Conservation (phyloP, 768 basidiomycete genomes). For the Termitomyces sp. region DNA sequence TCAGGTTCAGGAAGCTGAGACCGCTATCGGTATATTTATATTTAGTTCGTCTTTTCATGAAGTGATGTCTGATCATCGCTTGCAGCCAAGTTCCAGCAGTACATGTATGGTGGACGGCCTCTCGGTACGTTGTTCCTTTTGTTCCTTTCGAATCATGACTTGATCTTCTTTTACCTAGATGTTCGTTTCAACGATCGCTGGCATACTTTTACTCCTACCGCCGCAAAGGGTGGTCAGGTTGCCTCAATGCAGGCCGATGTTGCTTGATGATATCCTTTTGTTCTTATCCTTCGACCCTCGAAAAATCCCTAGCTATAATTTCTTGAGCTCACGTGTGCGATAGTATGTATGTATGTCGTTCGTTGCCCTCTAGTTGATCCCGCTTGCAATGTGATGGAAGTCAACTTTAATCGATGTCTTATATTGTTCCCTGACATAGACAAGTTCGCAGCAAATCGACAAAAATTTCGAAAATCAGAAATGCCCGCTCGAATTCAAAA, state of each 20-base stretch:
- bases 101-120: conserved; percentile 91
- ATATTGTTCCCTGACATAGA: too few species aligned
- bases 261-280: background rate
- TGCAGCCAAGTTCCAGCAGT: conserved; percentile 87
- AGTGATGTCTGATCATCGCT: conserved; percentile 1
- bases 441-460: too few species aligned
- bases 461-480: too few species aligned
- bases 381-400: background rate
- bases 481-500: too few species aligned
- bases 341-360: background rate
- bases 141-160: background rate
- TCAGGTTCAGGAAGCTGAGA: conserved; percentile 84
- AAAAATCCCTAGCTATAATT: background rate
- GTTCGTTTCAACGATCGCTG: conserved; percentile 94
- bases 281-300: background rate
- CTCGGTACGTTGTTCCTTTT: conserved; percentile 45
- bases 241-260: conserved; percentile 59
- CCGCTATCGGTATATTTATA: conserved; percentile 68
- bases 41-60: background rate
- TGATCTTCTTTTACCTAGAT: conserved; percentile 34
- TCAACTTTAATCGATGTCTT: background rate
- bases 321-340: background rate
- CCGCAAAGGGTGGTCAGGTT: conserved; percentile 82
- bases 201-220: conserved; percentile 87
- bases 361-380: background rate